Conservation (phyloP, 2,329 filamentous ascomycete species). For the Hypomyces rosellus region DNA sequence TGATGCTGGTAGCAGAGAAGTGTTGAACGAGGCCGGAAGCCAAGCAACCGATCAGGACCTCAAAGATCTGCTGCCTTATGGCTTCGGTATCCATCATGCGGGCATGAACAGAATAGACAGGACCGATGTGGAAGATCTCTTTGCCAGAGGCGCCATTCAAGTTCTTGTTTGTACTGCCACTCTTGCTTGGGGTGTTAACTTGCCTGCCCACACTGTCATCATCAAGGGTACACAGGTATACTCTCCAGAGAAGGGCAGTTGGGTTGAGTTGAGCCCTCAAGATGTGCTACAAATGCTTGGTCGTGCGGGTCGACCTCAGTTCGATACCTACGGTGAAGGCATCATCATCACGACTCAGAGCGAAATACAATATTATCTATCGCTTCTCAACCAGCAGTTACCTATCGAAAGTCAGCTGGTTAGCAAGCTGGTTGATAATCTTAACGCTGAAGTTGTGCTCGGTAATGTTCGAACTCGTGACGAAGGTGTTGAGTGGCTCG, state of each 20-base stretch:
- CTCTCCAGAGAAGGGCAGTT: conserved; percentile 96
- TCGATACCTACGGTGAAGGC: conserved; percentile 94
- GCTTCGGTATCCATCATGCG: conserved; percentile 96
- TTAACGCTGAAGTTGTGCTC: conserved; percentile 93
- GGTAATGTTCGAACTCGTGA: conserved; percentile 88
- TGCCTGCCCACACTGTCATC: conserved; percentile 95
- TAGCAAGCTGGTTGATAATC: conserved; percentile 86
- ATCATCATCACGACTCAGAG: conserved; percentile 96
- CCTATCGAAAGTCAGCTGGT: conserved; percentile 97
- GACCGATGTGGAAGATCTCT: conserved; percentile 90
- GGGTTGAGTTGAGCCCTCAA: conserved; percentile 95
- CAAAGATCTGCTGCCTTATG: conserved; percentile 91
- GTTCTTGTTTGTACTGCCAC: conserved; percentile 96
- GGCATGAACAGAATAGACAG: conserved; percentile 95
- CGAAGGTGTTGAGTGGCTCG: conserved; percentile 97
- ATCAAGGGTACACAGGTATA: conserved; percentile 99
- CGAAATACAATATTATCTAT: conserved; percentile 96
- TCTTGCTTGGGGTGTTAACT: conserved; percentile 97
- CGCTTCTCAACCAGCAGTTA: conserved; percentile 90
- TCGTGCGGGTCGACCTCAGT: conserved; percentile 92
- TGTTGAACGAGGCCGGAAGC: conserved; percentile 77
- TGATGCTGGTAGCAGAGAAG: conserved; percentile 85
- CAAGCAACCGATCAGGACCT: conserved; percentile 78
- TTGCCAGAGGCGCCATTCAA: conserved; percentile 83
- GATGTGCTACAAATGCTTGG: conserved; percentile 98